Conservation (phyloP, 164 flowering plant genomes). For the Dillenia suffruticosa region DNA sequence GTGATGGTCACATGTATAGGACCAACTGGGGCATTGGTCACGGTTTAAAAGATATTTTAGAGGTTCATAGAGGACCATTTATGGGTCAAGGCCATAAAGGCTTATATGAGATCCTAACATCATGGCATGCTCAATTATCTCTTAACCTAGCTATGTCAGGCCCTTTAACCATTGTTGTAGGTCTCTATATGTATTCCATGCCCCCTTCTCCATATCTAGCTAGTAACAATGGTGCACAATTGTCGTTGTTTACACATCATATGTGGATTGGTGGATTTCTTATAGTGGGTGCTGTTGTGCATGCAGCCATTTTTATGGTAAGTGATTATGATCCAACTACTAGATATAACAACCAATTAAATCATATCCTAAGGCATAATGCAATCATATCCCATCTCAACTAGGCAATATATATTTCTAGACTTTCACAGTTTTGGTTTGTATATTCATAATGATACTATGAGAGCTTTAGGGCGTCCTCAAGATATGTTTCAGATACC, state of each 20-base stretch:
- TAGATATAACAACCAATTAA: conserved; percentile 14
- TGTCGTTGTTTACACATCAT: conserved; percentile 13
- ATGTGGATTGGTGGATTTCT: conserved; percentile 13
- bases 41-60: background rate
- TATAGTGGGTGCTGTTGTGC: conserved; percentile 1
- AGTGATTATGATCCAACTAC: conserved; percentile 15
- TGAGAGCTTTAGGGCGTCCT: too few relatives aligned
- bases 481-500: too few relatives aligned
- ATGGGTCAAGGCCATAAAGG: background rate
- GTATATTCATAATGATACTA: too few relatives aligned
- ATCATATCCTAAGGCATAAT: background rate
- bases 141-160: conserved; percentile 19
- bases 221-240: conserved; percentile 10
- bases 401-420: conserved; percentile 6
- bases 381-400: conserved; percentile 15
- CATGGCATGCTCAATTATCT: conserved; percentile 20
- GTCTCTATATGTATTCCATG: conserved; percentile 15
- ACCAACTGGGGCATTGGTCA: background rate
- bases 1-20: background rate
- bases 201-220: conserved; percentile 19
- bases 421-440: too few relatives aligned
- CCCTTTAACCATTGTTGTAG: conserved; percentile 18
- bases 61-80: background rate
- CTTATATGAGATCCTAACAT: conserved; percentile 1
- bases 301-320: conserved; percentile 17